Evolutionary conservation across 441 rosid species (phyloP), one percentile per base, ranked within the genome.

Genomic region (Erodium trifolium): DNA sequence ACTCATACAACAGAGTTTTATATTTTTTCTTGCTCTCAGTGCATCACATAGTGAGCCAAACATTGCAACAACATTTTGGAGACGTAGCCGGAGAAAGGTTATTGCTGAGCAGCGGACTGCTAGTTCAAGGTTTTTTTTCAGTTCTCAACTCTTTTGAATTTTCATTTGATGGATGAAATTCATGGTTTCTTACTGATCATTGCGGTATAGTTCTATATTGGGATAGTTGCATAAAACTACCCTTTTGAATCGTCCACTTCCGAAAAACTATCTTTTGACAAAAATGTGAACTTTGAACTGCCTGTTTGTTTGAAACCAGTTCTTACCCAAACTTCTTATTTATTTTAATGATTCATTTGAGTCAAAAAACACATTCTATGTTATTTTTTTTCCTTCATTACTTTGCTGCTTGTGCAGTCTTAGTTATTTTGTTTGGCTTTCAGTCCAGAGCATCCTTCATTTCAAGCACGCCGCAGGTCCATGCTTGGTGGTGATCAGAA

Each of bases 91-190:
- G 85, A 88, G 88, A 83, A 95, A 90, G 86, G 93, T 88, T 75
- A 87, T 95, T 83, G 97, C 96, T 43, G 98, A 95, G 76, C 97
- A 92, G 77, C 85, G 98, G 79, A 95, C 98, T 75, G 93, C 98
- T 76, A 95, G 97, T 85, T 91, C 98, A 74, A 95, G 99, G 99
- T 92, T 81, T 72, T 70, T 16, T 65, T 73, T 63, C 76, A 64
- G 70, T 76, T 73, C 71, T 77, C 80, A 57, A 10, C 2, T 57
- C 29, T 57, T 57, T 13, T 23, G 23, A 9, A 17, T 45, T 72
- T 69, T 13, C 66, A 41, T 68, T 27, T 71, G 63, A 9, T 57
- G 27, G 10, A 57, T 57, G 12, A 8, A 57, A 27, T 57, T 57
- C 12, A 57, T 17, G 18, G 63, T 57, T 57, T 57, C 63, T 57